Evolutionary conservation across 257 asterid genomes (phyloP), one percentile per base, ranked within the genome.

Genomic region (Mitragyna speciosa): DNA sequence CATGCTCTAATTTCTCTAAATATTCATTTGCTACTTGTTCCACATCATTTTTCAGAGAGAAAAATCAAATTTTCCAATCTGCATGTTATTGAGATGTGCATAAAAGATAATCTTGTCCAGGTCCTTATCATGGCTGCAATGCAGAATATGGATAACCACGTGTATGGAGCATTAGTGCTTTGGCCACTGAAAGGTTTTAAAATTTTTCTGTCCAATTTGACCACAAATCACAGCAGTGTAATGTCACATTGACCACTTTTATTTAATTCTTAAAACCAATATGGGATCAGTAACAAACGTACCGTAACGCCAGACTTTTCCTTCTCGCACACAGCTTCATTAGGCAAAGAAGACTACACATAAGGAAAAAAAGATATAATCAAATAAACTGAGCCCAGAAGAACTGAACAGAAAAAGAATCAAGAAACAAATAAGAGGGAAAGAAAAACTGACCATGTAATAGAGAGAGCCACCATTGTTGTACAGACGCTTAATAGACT

Each of bases 91-190:
- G 28, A 47, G 41, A 9, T n/a, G n/a, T n/a, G n/a, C 5, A 77
- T 15, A 59, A 7, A 14, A 67, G 20, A 36, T 5, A 88, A 93
- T 98, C 98, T 95, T 95, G 98, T 98, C 78, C 99, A 89, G 16
- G 98, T 92, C 83, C 93, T 95, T 85, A 95, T 90, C 72, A 95
- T 95, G 82, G 92, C 95, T 47, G 96, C 92, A 84, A 95, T 85
- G 89, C n/a, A n/a, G n/a, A n/a, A n/a, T 95, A 95, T 56, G 97
- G 99, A 89, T 95, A 51, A 92, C 89, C 70, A 89, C 92, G 52
- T 93, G 95, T 77, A 95, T 6, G 58, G 58, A 14, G 58, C 58
- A 51, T 51, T 51, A 95, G 76, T 93, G 97, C 71, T 91, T 91
- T 39, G 89, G 89, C 99, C 99, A 95, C 99, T 95, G 90, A 67